A percentile compares a stretch with the other conserved stretches of the same genome.
These are phyloP conservation scores for Sporothrix humicola DNA, from an alignment of 2,329 filamentous ascomycete species.

Conservation along the genomic window DNA sequence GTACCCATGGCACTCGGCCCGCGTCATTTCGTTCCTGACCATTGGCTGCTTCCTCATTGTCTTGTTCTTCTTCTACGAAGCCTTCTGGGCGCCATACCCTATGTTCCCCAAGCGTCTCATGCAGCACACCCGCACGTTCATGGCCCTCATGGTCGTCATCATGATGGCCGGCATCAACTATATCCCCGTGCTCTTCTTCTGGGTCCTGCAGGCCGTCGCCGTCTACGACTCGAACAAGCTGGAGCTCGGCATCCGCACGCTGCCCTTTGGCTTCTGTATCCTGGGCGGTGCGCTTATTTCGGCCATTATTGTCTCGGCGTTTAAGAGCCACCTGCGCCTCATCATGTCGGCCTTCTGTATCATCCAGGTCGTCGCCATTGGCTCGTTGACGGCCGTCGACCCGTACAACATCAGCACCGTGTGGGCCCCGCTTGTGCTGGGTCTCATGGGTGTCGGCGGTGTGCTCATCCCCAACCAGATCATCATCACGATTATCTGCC, in stretches of 20 bases:
- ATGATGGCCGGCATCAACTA: slow-evolving; percentile 28
- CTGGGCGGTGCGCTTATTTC: slow-evolving; percentile 18
- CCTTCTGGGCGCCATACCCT: slow-evolving; percentile 16
- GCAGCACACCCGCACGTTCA: slow-evolving; percentile 14
- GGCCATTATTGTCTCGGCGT: slow-evolving; percentile 10
- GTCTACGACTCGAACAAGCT: slow-evolving; percentile 7
- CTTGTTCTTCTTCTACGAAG: slow-evolving; percentile 8
- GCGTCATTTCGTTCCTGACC: slow-evolving; percentile 29
- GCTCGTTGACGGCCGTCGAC: slow-evolving; percentile 11
- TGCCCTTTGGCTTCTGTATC: slow-evolving; percentile 24
- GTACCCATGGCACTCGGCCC: slow-evolving; percentile 29
- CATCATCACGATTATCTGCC: slow-evolving; percentile 25
- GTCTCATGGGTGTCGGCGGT: slow-evolving; percentile 9
- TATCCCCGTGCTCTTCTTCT: slow-evolving; percentile 27
- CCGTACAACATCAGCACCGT: slow-evolving; percentile 17
- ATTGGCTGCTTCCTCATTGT: slow-evolving; percentile 10
- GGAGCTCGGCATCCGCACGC: slow-evolving; percentile 23
- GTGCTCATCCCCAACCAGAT: slow-evolving; percentile 29
- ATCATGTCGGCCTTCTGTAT: slow-evolving; percentile 25
- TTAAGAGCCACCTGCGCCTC: slow-evolving; percentile 18
- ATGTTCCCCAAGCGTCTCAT: slow-evolving; percentile 20
- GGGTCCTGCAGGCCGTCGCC: slow-evolving; percentile 24
- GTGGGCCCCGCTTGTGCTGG: slow-evolving; percentile 16
- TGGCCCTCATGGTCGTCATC: slow-evolving; percentile 26
- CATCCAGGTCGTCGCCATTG: slow-evolving; percentile 18